Base-by-base conservation (phyloP, 2,329 filamentous ascomycete genomes). In the Sordariomycetes sp. region DNA sequence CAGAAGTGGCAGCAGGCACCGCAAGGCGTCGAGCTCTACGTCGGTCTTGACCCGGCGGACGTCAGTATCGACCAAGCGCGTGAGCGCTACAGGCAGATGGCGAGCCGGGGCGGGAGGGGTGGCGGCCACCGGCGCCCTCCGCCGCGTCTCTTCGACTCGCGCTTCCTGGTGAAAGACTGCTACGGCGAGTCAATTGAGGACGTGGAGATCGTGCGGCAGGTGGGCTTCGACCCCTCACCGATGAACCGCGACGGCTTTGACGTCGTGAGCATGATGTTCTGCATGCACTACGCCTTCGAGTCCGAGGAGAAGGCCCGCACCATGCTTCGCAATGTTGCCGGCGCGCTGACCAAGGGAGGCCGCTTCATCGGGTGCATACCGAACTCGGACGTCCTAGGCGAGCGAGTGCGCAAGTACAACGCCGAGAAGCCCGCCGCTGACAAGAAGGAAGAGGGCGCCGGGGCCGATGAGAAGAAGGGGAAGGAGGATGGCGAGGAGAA, bases 221-320 rank as follows among this genome's bases (percentile, higher is more conserved):
- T 99, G 34, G 94, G 94, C 24, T 96, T 96, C 65, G 89, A 96
- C 66, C 77, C 81, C 0, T 87, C 86, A 75, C 65, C 89, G 76
- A 74, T 88, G 84, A 71, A 85, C 61, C 83, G 83, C 57, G 87
- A 87, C 58, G 92, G 93, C 3, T 99, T 97, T 65, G 94, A 99
- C 69, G 89, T 97, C 50, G 93, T 99, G 62, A 91, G 88, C 68
- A 96, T 96, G 83, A 99, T 99, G 94, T 99, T 99, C 72, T 95
- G 91, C 67, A 94, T 99, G 85, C 94, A 99, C 74, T 99, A 99
- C 70, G 92, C 94, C 6, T 99, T 97, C 65, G 94, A 97, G 75
- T 90, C 79, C 57, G 93, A 99, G 71, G 82, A 84, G 54, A 95
- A 96, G 71, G 90, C 93, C 2, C 84, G 90, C 52, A 89, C 84